Evolutionary conservation across 768 basidiomycete species (phyloP), one percentile per base, ranked within the genome.

Genomic region (Podaxis sp.): DNA sequence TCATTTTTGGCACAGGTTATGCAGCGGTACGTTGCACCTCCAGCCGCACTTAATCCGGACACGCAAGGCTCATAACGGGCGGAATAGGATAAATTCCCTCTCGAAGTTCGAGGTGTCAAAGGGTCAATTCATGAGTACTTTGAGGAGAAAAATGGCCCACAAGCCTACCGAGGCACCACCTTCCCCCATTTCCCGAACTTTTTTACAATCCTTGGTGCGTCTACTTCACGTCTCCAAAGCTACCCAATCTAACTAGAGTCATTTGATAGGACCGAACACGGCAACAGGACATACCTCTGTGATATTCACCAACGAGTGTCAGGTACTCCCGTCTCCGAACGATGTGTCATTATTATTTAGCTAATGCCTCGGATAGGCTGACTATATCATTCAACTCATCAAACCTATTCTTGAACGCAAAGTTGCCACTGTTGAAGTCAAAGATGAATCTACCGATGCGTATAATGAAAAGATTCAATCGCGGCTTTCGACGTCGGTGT

Each of bases 161-260:
- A 72, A 50, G 79, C 79, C 16, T 81, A 81, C 64, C 65, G 76
- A 6, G 80, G 79, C 27, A 79, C 77, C 1, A 69, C 72, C 4
- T 59, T 77, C 3, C 78, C 80, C 32, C 75, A 74, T 10, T 82
- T 82, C 64, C 81, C 81, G 0, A 82, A 82, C 62, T 74, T 79
- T 59, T 80, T 70, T 64, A 68, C 72, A 7, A 55, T 81, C 4
- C 64, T 70, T 23, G 81, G 80, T 76, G 50, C 36, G 69, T 62
- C 47, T 13, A 21, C 16, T 16, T 16, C 3, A 3, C 14, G 9
- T 44, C 28, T 11, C 52, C 5, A 27, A 3, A 48, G 9, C 38
- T 40, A 13, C 0, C 6, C 46, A 4, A 27, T 11, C 25, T 23
- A 3, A 48, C 16, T 13, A 44, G 18, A 7, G n/a, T 18, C 18